Base-by-base conservation (phyloP, 345 rosid genomes). In the Rhizophora apiculata region DNA sequence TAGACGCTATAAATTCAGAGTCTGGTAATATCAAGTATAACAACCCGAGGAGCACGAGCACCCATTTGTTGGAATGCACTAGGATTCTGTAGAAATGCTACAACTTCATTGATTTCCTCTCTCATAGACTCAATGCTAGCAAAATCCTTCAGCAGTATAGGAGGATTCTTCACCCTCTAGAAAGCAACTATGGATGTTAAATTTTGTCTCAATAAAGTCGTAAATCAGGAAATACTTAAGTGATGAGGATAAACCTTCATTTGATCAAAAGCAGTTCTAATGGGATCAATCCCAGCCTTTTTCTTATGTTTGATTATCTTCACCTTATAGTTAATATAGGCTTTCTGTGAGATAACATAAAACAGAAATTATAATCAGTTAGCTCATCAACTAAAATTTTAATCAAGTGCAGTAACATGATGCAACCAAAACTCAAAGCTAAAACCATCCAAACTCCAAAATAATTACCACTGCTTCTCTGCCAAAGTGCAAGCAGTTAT, bases 101-200 rank as follows among this genome's bases (percentile, higher is more conserved):
- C 96, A 52, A 93, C 97, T 83, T 93, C 98, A 72, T 90, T 86
- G 78, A 93, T 93, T 83, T 93, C 98, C 82, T 93, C 97, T 81
- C 87, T 86, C 98, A 90, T 93, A 71, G 96, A 93, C 62, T 93
- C 98, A 68, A 93, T 69, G 82, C 98, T 93, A 74, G 98, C 88
- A 85, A 93, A 93, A 72, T 86, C 87, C 72, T 84, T 85, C 79
- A 93, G 81, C 0, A 92, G 97, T 64, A 93, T 93, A 6, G 97
- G 96, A 64, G 97, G 98, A 85, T 83, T 93, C 84, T 93, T 93
- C 82, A 93, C 97, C 82, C 98, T 87, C 97, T 88, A 78, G 71
- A 81, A 57, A 76, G 39, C 60, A 74, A 63, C 46, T 26, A 65
- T 30, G 51, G 27, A 65, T 56, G 43, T 66, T 72, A 64, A 61